A percentile compares a stretch with the other conserved stretches of the same genome.
phyloP scores from a whole-genome alignment of 2,329 filamentous ascomycete genomes.

The Fusarium cicatricum region DNA sequence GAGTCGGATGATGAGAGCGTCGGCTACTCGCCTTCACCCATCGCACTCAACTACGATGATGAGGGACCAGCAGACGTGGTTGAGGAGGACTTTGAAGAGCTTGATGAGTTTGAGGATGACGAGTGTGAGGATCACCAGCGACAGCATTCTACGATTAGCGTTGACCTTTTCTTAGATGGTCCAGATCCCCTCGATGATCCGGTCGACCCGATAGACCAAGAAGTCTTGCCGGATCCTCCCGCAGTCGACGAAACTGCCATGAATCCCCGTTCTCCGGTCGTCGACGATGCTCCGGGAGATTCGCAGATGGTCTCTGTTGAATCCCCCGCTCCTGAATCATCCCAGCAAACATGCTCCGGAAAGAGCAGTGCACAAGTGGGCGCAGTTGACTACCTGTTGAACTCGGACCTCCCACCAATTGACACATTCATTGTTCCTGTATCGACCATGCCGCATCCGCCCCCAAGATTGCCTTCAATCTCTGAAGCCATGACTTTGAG shows the following conservation, averaged over 20 bases:
- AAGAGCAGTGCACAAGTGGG: neutral
- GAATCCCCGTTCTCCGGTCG: neutral
- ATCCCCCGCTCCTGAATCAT: neutral
- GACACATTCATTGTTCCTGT: neutral
- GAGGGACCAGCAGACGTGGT: slow-evolving; percentile 8
- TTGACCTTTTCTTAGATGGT: slow-evolving; percentile 27
- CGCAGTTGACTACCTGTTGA: slow-evolving; percentile 5
- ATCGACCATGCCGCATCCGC: neutral
- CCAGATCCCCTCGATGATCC: neutral
- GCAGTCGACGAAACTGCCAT: neutral
- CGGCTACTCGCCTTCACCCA: slow-evolving; percentile 3
- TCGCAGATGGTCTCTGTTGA: neutral
- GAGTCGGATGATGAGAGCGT: slow-evolving; percentile 11
- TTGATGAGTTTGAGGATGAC: slow-evolving; percentile 32
- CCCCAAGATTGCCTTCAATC: slow-evolving; percentile 31
- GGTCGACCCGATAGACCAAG: neutral
- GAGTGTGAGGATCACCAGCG: slow-evolving; percentile 15
- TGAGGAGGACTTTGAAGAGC: slow-evolving; percentile 31
- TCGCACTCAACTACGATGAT: neutral
- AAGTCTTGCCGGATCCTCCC: neutral
- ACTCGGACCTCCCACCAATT: slow-evolving; percentile 13
- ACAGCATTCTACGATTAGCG: neutral
- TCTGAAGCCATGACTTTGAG: slow-evolving; percentile 17
- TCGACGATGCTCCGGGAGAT: neutral
- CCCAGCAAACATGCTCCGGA: neutral